These are phyloP conservation scores for Debaryomyces coudertii DNA, from an alignment of 1,139 yeast genomes.

Conservation along the genomic window DNA sequence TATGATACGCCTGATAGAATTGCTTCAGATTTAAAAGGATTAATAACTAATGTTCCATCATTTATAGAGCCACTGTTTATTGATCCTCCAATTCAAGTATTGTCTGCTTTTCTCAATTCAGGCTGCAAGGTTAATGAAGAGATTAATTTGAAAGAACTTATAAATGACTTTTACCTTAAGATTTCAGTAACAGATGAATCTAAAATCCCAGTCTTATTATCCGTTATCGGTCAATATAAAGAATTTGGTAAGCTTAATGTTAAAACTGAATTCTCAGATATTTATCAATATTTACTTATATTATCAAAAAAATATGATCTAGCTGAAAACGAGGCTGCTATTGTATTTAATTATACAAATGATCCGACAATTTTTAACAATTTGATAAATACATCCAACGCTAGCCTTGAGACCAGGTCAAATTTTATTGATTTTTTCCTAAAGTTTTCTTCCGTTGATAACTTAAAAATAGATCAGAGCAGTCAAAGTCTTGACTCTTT, in stretches of 20 bases:
- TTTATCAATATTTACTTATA: slow-evolving; percentile 17
- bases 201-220: slow-evolving; percentile 17
- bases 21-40: slow-evolving; percentile 9
- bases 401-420: slow-evolving; percentile 11
- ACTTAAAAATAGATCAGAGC: background rate
- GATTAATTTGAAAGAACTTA: slow-evolving; percentile 21
- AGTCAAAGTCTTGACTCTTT: slow-evolving; percentile 2
- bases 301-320: slow-evolving; percentile 16
- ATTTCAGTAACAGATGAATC: slow-evolving; percentile 21
- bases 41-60: slow-evolving; percentile 27
- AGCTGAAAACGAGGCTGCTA: slow-evolving; percentile 19
- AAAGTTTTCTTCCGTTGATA: background rate
- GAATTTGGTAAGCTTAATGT: slow-evolving; percentile 3
- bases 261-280: slow-evolving; percentile 15
- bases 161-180: slow-evolving; percentile 38
- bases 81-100: slow-evolving; percentile 27
- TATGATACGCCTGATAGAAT: background rate
- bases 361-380: slow-evolving; percentile 18
- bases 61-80: slow-evolving; percentile 32
- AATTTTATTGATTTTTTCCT: slow-evolving; percentile 15
- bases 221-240: background rate
- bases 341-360: slow-evolving; percentile 20
- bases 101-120: slow-evolving; percentile 20
- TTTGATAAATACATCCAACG: slow-evolving; percentile 15
- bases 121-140: slow-evolving; percentile 10